Evolutionary conservation across 257 asterid genomes (phyloP), one percentile per base, ranked within the genome.

Genomic region (Phtheirospermum japonicum): DNA sequence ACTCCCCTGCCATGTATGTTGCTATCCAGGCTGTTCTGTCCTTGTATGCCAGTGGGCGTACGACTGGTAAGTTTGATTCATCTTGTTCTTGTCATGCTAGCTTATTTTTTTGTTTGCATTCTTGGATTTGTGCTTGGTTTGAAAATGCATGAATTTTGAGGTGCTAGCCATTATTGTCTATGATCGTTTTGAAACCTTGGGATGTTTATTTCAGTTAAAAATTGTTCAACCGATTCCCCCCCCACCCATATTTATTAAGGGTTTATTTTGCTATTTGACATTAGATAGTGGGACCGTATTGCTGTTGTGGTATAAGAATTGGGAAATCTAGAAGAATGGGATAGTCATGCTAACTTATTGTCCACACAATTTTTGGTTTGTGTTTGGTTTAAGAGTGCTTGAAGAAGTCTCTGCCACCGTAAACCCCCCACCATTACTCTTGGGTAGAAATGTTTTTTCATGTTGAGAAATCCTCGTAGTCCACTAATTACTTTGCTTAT

Each of bases 41-140:
- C 18, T 43, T 73, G 51, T 73, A 73, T 49, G 77, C 77, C 51
- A 73, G 77, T 67, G 77, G 77, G 5, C 77, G 77, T 67, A 73
- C 77, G 2, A 73, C 77, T 37, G 76, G 76, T 72, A 49, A 59
- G 76, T 59, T 19, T 5, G 46, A 6, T 31, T 59, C 54, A 3
- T 7, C 52, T 71, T 34, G 7, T 34, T 11, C 0, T 48, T 9
- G 42, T 23, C 28, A 23, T 23, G 28, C 28, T 23, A 3, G 3
- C 28, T 23, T 23, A 23, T 23, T 23, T 23, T n/a, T 23, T 23
- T 3, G 28, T 23, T 23, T 23, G 28, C 28, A 23, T 23, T 3
- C 28, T 23, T 23, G 28, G 28, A 23, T 9, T 36, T 36, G 9
- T 36, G 13, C 12, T 36, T 36, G 42, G 13, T 37, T 37, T 23